Conservation (phyloP, 75 land plant genomes). For the Pseudotsuga menziesii region DNA sequence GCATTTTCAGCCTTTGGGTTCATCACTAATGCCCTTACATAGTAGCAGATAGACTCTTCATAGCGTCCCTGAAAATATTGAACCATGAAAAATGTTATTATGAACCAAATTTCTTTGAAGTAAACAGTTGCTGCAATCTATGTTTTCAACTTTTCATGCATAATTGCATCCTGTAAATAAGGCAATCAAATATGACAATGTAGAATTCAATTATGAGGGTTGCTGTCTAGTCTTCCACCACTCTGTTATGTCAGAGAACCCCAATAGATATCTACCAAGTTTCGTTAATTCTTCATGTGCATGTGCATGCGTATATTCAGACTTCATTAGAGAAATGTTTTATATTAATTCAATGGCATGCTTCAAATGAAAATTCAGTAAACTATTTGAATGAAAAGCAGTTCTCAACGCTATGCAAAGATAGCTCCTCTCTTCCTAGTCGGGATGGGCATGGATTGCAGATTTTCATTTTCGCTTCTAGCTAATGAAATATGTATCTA, state of each 20-base stretch:
- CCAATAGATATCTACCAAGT: not conserved
- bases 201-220: not conserved
- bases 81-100: not conserved
- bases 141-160: conserved; percentile 1
- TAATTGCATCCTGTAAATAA: not conserved
- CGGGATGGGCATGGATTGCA: not conserved
- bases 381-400: not conserved
- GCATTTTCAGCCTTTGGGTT: conserved; percentile 99
- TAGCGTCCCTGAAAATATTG: conserved; percentile 57
- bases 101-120: not conserved
- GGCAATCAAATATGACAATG: not conserved
- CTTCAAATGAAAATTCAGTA: conserved; percentile 4
- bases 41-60: conserved; percentile 90
- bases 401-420: not conserved
- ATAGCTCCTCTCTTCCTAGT: not conserved
- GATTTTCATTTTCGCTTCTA: too few species aligned
- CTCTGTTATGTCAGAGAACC: not conserved
- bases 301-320: not conserved
- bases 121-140: not conserved
- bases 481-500: not conserved
- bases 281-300: not conserved
- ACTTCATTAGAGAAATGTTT: not conserved
- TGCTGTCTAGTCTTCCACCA: not conserved
- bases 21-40: conserved; percentile 91
- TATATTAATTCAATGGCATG: not conserved